Evolutionary conservation across 768 basidiomycete species (phyloP).

Genomic region (Leccinum variicolor): DNA sequence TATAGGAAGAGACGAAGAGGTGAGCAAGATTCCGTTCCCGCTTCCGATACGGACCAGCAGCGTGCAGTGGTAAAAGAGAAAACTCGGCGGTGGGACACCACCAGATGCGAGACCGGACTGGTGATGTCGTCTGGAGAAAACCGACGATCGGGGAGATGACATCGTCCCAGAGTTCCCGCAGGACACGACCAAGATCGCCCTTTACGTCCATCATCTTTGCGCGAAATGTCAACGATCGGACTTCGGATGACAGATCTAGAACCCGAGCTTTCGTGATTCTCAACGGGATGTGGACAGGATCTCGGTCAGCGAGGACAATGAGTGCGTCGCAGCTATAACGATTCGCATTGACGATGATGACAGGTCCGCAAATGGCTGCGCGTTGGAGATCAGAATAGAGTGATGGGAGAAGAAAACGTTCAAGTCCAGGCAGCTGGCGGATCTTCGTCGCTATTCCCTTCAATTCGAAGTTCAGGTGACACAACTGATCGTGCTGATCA

Average conservation of each 20-base stretch:
- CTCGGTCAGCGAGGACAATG: background rate
- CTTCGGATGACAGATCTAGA: background rate
- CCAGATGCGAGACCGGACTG: background rate
- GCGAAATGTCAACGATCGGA: background rate
- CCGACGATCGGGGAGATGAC: background rate
- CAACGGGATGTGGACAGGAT: background rate
- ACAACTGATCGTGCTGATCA: background rate
- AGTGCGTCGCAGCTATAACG: background rate
- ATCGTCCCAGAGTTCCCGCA: background rate
- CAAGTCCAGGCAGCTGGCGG: background rate
- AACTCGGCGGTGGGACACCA: background rate
- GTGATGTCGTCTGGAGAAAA: background rate
- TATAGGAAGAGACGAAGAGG: background rate
- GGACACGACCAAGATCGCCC: background rate
- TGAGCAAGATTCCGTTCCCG: background rate
- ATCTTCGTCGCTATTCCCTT: background rate
- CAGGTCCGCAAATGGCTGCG: background rate
- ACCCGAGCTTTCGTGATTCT: background rate
- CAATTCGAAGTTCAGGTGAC: background rate
- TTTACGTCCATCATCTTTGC: too few relatives aligned
- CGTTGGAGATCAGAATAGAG: background rate
- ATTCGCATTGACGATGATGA: background rate
- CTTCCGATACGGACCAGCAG: background rate
- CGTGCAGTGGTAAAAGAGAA: background rate
- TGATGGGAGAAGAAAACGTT: background rate